Evolutionary conservation across 176 grass and related monocot species (phyloP).

Genomic region (Tuctoria greenei): DNA sequence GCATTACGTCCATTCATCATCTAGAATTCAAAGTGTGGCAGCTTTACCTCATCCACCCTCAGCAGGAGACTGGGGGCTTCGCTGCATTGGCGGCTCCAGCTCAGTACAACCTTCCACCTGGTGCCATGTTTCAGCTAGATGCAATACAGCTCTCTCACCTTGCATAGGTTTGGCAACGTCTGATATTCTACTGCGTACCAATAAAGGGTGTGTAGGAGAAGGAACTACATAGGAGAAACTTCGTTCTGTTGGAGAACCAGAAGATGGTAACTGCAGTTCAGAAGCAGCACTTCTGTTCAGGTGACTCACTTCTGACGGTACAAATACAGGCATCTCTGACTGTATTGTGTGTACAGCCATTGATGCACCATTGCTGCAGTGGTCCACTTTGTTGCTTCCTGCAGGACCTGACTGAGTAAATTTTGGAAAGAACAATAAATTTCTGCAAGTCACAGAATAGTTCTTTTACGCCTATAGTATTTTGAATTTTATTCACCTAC

Average conservation of each 20-base stretch:
- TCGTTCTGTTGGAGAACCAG: constrained; percentile 39
- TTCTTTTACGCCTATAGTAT: constrained; percentile 15
- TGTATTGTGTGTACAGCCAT: constrained; percentile 39
- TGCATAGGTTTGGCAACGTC: constrained; percentile 23
- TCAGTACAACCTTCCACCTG: constrained; percentile 9
- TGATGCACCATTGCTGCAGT: constrained; percentile 24
- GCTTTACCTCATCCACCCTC: constrained; percentile 36
- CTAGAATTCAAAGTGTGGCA: not conserved
- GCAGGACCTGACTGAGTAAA: constrained; percentile 76
- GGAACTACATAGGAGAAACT: constrained; percentile 40
- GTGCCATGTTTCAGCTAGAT: constrained; percentile 20
- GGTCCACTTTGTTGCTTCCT: constrained; percentile 46
- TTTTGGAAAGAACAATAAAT: constrained; percentile 47
- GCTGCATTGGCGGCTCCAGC: not conserved
- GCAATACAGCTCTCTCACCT: not conserved
- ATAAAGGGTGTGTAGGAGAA: constrained; percentile 45
- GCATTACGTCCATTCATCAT: not conserved
- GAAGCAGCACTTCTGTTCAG: constrained; percentile 39
- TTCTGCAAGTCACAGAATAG: constrained; percentile 23
- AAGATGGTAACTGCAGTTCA: constrained; percentile 25
- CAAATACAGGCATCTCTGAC: constrained; percentile 32
- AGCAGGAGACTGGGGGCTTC: constrained; percentile 25
- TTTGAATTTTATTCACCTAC: constrained; percentile 48
- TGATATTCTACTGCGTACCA: not conserved
- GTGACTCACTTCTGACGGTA: constrained; percentile 34